Percentiles rank a stretch among this genome's conserved stretches.
phyloP scores from a whole-genome alignment of 768 basidiomycete genomes.

The Cystobasidiopsis lactophilus region DNA sequence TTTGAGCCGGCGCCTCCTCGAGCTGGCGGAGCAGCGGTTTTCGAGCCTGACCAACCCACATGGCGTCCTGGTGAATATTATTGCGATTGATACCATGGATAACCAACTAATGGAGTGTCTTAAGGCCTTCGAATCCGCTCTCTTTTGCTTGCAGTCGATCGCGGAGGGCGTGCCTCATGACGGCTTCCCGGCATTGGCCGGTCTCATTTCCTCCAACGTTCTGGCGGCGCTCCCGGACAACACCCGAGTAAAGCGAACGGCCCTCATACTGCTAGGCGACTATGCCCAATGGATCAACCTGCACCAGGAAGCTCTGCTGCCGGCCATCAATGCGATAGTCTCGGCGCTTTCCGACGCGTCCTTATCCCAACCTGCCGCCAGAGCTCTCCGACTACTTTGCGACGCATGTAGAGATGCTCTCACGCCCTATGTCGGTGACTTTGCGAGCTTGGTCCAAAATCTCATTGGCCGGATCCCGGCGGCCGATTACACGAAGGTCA shows the following conservation, averaged over 20 bases:
- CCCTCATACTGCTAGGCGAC: conserved; percentile 24
- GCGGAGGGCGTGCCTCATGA: conserved; percentile 27
- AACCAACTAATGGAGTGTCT: neutral
- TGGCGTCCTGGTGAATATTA: neutral
- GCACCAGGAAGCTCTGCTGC: conserved; percentile 21
- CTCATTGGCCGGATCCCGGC: conserved; percentile 24
- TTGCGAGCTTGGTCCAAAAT: conserved; percentile 26
- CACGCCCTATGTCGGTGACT: conserved; percentile 25
- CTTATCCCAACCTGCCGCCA: conserved; percentile 24
- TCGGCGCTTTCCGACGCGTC: conserved; percentile 20
- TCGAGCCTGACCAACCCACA: conserved; percentile 13
- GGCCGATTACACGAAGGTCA: conserved; percentile 27
- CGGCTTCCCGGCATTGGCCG: conserved; percentile 34
- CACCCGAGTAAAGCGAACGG: conserved; percentile 21
- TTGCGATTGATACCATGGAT: neutral
- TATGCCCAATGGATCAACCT: conserved; percentile 27
- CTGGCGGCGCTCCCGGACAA: conserved; percentile 48
- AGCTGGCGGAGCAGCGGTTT: neutral
- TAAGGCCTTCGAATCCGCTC: conserved; percentile 23
- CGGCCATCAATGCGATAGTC: conserved; percentile 26
- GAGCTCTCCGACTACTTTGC: conserved; percentile 26
- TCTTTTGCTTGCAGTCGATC: conserved; percentile 25
- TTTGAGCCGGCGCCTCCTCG: conserved; percentile 22
- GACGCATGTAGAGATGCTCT: conserved; percentile 26
- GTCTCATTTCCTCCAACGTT: conserved; percentile 43